Evolutionary conservation across 345 rosid species (phyloP).

Genomic region (Salix udensis): DNA sequence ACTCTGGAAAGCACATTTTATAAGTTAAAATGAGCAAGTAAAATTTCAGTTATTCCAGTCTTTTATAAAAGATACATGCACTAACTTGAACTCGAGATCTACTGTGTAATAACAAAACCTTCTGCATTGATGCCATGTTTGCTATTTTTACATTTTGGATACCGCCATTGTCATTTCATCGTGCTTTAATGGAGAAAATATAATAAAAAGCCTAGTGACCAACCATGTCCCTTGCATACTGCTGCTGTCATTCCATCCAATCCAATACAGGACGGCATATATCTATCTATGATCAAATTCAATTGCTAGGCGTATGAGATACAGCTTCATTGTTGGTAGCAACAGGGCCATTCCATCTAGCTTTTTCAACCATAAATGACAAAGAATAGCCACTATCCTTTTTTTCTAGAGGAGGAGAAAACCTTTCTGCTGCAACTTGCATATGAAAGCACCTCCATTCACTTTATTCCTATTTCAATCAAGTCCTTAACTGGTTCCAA

Average conservation of each 20-base stretch:
- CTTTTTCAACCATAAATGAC: constrained; percentile 25
- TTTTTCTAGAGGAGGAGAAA: constrained; percentile 13
- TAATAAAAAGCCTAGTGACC: constrained; percentile 8
- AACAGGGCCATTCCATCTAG: constrained; percentile 13
- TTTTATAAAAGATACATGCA: too few species aligned
- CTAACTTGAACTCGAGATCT: too few species aligned
- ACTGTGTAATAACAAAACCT: too few species aligned
- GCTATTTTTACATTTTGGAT: background rate
- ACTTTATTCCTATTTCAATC: constrained; percentile 36
- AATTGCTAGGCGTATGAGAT: background rate
- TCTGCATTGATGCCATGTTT: constrained; percentile 5
- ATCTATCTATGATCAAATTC: background rate
- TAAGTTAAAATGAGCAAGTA: too few species aligned
- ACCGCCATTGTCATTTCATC: background rate
- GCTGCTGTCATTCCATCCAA: constrained; percentile 13
- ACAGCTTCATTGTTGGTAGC: background rate
- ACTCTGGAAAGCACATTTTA: too few species aligned
- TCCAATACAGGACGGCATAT: background rate
- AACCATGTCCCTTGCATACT: constrained; percentile 8
- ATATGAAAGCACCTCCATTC: constrained; percentile 17
- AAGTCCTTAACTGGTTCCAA: constrained; percentile 19
- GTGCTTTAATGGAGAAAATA: constrained; percentile 6
- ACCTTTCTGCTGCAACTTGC: constrained; percentile 37
- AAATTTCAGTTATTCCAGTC: rapidly evolving
- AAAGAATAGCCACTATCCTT: constrained; percentile 25